Evolutionary conservation across 805 yeast species (phyloP).

Genomic region (Tetrapisispora namnaoensis): DNA sequence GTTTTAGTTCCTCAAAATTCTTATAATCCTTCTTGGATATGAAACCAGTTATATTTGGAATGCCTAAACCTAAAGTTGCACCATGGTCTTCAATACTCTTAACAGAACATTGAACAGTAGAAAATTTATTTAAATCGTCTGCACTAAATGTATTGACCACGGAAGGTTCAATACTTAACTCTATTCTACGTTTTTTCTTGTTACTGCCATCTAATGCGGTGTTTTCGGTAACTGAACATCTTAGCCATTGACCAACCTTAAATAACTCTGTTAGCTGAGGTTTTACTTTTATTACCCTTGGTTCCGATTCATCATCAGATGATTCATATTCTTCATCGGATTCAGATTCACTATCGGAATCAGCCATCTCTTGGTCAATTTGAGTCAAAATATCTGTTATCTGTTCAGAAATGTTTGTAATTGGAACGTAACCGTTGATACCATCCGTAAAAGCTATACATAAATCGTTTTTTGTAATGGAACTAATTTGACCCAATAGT

Average conservation of each 20-base stretch:
- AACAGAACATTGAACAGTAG: constrained; percentile 64
- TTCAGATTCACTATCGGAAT: constrained; percentile 29
- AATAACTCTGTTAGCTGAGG: constrained; percentile 52
- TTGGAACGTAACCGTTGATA: constrained; percentile 67
- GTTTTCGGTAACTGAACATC: constrained; percentile 63
- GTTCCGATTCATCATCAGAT: constrained; percentile 22
- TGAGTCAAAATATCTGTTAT: constrained; percentile 49
- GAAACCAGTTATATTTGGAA: constrained; percentile 52
- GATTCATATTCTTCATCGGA: constrained; percentile 27
- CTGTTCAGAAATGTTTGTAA: constrained; percentile 59
- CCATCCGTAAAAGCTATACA: constrained; percentile 71
- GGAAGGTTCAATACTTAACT: constrained; percentile 65
- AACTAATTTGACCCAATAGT: constrained; percentile 66
- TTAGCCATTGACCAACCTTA: constrained; percentile 72
- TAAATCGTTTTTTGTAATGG: constrained; percentile 53
- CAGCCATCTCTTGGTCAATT: constrained; percentile 38
- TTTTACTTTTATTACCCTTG: constrained; percentile 30
- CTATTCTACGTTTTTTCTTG: constrained; percentile 52
- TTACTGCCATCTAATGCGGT: constrained; percentile 32
- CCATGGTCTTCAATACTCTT: constrained; percentile 90
- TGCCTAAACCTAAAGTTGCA: constrained; percentile 62
- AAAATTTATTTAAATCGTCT: constrained; percentile 57
- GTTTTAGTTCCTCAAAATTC: constrained; percentile 30
- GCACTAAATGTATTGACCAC: constrained; percentile 54
- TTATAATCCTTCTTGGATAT: constrained; percentile 59